These are phyloP conservation scores for Podaxis sp. DNA, from an alignment of 768 basidiomycete species.

Conservation along the genomic window DNA sequence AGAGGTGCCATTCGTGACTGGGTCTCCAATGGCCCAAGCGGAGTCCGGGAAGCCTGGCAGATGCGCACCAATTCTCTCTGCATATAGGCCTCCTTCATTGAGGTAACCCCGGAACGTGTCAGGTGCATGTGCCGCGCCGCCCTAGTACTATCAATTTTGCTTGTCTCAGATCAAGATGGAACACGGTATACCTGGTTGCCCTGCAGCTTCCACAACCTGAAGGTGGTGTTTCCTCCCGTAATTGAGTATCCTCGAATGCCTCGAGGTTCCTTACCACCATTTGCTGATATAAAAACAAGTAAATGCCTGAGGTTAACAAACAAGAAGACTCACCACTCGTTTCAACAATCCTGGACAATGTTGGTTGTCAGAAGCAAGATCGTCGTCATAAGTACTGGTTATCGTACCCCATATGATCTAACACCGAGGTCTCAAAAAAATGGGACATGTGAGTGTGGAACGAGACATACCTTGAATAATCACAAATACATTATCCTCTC, in stretches of 20 bases:
- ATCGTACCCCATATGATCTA: conserved; percentile 47
- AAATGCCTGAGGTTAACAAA: not conserved
- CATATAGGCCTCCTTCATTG: conserved; percentile 72
- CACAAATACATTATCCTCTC: conserved; percentile 71
- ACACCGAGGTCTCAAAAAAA: not conserved
- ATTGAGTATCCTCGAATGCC: conserved; percentile 76
- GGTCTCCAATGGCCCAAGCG: conserved; percentile 50
- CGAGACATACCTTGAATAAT: conserved; percentile 43
- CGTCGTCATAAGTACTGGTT: not conserved
- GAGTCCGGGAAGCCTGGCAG: conserved; percentile 65
- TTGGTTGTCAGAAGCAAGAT: not conserved
- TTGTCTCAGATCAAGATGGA: conserved; percentile 29
- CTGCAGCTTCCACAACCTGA: conserved; percentile 66
- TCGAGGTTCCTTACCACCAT: conserved; percentile 62
- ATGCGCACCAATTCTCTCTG: conserved; percentile 72
- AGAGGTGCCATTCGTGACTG: conserved; percentile 49
- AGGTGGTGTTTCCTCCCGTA: conserved; percentile 53
- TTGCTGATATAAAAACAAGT: conserved; percentile 25
- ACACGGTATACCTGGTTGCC: conserved; percentile 66
- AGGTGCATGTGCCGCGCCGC: conserved; percentile 21
- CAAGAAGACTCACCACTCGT: conserved; percentile 37
- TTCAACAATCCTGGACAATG: conserved; percentile 33
- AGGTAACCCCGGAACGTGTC: conserved; percentile 59
- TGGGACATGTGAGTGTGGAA: not conserved
- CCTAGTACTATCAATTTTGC: conserved; percentile 30